A percentile compares a stretch with the other conserved stretches of the same genome.
These are phyloP conservation scores for Stemphylium vesicarium DNA, from an alignment of 2,329 filamentous ascomycete species.

Conservation along the genomic window DNA sequence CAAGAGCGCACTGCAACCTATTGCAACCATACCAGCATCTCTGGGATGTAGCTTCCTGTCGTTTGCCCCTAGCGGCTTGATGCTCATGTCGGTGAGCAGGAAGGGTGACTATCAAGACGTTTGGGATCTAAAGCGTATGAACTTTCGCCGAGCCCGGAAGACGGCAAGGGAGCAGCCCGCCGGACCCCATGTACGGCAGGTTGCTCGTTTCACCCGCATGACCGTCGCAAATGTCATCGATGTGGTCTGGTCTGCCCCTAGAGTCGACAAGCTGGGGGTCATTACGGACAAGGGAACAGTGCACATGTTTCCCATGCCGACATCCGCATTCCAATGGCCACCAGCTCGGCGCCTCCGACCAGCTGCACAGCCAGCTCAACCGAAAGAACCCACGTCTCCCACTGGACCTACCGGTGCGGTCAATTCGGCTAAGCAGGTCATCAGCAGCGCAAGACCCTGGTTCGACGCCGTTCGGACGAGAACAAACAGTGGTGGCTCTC, in stretches of 20 bases:
- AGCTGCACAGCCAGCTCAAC: constrained; percentile 25
- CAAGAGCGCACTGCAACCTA: constrained; percentile 62
- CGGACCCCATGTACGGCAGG: constrained; percentile 71
- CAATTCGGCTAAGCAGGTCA: constrained; percentile 51
- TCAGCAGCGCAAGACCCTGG: constrained; percentile 52
- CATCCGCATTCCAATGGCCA: constrained; percentile 85
- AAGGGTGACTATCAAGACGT: constrained; percentile 85
- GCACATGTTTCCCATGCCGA: constrained; percentile 86
- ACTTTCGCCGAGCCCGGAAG: constrained; percentile 51
- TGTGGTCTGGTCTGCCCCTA: constrained; percentile 82
- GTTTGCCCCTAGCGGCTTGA: constrained; percentile 75
- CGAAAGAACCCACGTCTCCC: constrained; percentile 42
- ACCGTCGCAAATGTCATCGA: constrained; percentile 91
- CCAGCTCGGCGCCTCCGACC: constrained; percentile 62
- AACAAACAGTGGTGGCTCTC: constrained; percentile 38
- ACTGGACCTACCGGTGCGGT: constrained; percentile 43
- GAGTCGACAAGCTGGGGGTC: constrained; percentile 83
- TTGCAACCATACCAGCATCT: constrained; percentile 73
- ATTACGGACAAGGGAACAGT: constrained; percentile 95
- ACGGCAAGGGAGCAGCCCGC: constrained; percentile 36
- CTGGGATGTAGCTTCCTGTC: constrained; percentile 82
- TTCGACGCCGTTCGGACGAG: constrained; percentile 47
- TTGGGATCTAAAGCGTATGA: constrained; percentile 75
- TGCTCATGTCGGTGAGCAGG: constrained; percentile 78
- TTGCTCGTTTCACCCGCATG: constrained; percentile 88